Base-by-base conservation (phyloP, 2,329 filamentous ascomycete species). In the Cytospora paraplurivora region DNA sequence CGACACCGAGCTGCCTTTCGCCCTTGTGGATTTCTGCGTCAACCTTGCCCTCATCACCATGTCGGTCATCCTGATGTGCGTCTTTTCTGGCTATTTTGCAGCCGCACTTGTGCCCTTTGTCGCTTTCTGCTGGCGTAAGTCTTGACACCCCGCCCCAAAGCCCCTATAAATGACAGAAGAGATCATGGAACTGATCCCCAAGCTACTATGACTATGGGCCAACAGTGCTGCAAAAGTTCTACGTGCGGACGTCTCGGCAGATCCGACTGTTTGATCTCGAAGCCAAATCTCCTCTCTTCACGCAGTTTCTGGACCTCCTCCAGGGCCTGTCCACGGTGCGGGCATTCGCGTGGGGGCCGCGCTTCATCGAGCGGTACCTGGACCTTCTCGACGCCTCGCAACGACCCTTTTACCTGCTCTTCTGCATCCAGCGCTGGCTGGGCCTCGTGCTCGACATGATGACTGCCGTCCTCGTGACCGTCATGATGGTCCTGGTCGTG, bases 161-260 rank as follows among this genome's bases (percentile, higher is more conserved):
- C 41, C 41, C 41, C 41, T 50, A 33, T 1, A 59, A 13, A 38
- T 34, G 59, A 49, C 13, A 59, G 44, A 19, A 37, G 19, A 56
- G 50, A 51, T 34, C 47, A 38, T 33, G 19, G 49, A 3, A 52
- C 49, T 52, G 49, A 52, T 4, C 49, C 49, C 49, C 49, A 7
- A 52, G 49, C 49, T 52, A 52, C 49, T 52, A 11, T 19, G 53
- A 38, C 53, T 56, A 21, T 56, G 34, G 11, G 13, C 34, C 41
- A 49, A 27, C 38, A 62, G 59, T 70, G 3, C 53, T 75, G 10
- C 72, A 75, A 37, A 69, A 68, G 8, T 68, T 69, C 44, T 74
- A 74, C 54, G 70, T 76, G 3, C 66, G 68, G 0, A 76, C 74
- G 1, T 75, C 74, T 1, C 67, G 72, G 0, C 73, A 75, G 62